Percentiles rank a stretch among this genome's conserved stretches.
phyloP scores from a whole-genome alignment of 2,329 filamentous ascomycete species.

The Fusarium tupiense region DNA sequence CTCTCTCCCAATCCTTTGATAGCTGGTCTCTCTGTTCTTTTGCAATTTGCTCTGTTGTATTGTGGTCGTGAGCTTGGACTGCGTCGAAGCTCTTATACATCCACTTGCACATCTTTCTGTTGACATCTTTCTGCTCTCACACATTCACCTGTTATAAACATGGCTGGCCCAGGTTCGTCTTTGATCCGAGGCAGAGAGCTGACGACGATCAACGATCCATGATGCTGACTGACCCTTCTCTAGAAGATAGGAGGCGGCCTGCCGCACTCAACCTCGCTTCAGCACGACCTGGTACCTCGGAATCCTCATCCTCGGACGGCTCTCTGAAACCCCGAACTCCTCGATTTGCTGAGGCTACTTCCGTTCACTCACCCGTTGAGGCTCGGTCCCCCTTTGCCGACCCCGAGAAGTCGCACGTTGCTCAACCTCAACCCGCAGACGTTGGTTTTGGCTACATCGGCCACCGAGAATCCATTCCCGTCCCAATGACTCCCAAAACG shows the following conservation, averaged over 20 bases:
- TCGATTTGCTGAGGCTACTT: conserved; percentile 83
- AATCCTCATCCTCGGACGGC: conserved; percentile 62
- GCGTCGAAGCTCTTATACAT: conserved; percentile 41
- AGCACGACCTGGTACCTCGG: conserved; percentile 59
- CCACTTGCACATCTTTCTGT: conserved; percentile 20
- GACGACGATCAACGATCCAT: neutral
- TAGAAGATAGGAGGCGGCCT: conserved; percentile 67
- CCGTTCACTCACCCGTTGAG: conserved; percentile 80
- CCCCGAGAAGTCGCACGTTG: conserved; percentile 62
- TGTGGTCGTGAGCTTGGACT: conserved; percentile 39
- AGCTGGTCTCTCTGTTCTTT: conserved; percentile 65
- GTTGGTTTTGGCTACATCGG: conserved; percentile 93
- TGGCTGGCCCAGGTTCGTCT: conserved; percentile 54
- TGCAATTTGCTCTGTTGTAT: conserved; percentile 49
- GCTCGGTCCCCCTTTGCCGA: conserved; percentile 67
- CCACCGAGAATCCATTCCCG: conserved; percentile 66
- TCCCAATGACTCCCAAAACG: conserved; percentile 76
- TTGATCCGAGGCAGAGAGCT: neutral
- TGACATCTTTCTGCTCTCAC: conserved; percentile 16
- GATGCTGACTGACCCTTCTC: conserved; percentile 38
- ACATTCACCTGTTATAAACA: conserved; percentile 41
- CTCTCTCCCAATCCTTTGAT: conserved; percentile 55
- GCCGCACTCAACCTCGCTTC: conserved; percentile 64
- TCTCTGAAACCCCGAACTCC: conserved; percentile 78
- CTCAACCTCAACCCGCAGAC: conserved; percentile 80